phyloP scores from a whole-genome alignment of 805 yeast species.

The Cyberlindnera lachancei region DNA sequence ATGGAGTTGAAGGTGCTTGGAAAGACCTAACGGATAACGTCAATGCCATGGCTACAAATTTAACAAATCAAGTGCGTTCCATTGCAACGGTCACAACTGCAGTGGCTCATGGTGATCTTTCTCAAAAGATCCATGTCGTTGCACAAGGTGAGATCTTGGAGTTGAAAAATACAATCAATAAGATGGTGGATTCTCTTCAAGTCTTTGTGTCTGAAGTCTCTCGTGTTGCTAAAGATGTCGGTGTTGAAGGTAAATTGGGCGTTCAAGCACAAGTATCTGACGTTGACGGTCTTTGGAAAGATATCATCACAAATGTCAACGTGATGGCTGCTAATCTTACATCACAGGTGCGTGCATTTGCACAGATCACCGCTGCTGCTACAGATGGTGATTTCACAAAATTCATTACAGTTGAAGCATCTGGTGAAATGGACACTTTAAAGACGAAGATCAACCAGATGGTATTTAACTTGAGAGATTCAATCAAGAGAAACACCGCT shows the following conservation, averaged over 20 bases:
- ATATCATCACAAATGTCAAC: conserved; percentile 83
- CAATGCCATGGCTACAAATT: conserved; percentile 86
- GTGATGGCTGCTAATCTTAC: conserved; percentile 93
- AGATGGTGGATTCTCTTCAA: conserved; percentile 88
- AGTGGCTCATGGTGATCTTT: conserved; percentile 89
- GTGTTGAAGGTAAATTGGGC: conserved; percentile 88
- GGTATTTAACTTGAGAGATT: conserved; percentile 82
- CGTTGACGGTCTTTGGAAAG: conserved; percentile 90
- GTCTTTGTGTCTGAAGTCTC: conserved; percentile 85
- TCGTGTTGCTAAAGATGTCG: conserved; percentile 86
- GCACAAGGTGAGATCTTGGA: conserved; percentile 89
- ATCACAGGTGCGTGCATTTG: conserved; percentile 88
- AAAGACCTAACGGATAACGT: conserved; percentile 86
- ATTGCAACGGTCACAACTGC: conserved; percentile 92
- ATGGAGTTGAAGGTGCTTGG: conserved; percentile 90
- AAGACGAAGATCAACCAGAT: conserved; percentile 59
- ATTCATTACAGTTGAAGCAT: conserved; percentile 84
- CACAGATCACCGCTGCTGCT: conserved; percentile 90
- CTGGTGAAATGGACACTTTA: conserved; percentile 73
- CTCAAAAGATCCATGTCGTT: conserved; percentile 80
- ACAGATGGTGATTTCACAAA: conserved; percentile 90
- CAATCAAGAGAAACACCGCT: conserved; percentile 85
- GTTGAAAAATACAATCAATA: conserved; percentile 77
- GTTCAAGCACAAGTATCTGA: conserved; percentile 88
- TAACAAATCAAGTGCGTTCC: conserved; percentile 88